Base-by-base conservation (phyloP, 2,329 filamentous ascomycete genomes). In the Talaromyces verruculosus region DNA sequence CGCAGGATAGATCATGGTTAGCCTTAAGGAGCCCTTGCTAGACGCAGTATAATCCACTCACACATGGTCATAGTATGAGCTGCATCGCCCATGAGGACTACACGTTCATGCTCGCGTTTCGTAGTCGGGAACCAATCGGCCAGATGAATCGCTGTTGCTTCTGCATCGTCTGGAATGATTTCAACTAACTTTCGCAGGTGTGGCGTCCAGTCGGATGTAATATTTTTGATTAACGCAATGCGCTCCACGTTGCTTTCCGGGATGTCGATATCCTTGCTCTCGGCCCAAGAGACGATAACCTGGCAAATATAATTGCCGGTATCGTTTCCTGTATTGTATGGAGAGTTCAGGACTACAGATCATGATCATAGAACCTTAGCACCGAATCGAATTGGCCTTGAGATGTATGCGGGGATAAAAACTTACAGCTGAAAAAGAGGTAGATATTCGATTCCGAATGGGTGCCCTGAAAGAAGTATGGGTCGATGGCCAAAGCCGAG, bases 51-150 rank as follows among this genome's bases (percentile, higher is more conserved):
- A 2, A 15, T 19, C 13, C 51, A 76, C 84, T 73, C 79, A 87
- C 84, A 87, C 85, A 87, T 87, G 0, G 83, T 82, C 85, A 87
- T 87, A 0, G 83, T 79, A 71, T 88, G 85, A 2, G 85, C 77
- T 0, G 85, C 82, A 72, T 88, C 85, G 0, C 85, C 85, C 65
- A 85, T 77, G 1, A 87, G 68, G 0, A 83, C 78, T 0, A 79
- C 81, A 1, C 78, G 76, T 0, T 82, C 82, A 6, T 73, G 71
- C 13, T 69, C 72, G 58, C 72, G 74, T 3, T 68, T 71, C 0
- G 77, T 74, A n/a, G 67, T 70, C 1, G 82, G 83, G 1, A 80
- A 73, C 75, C 83, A 84, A 71, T 87, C 84, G 35, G 82, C 78
- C 4, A 85, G 72, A 10, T 78, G 77, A 4, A 87, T 78, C 2